Percentiles rank a stretch among this genome's conserved stretches.
Evolutionary conservation across 106 monocot genomes (phyloP).

Genomic region (Cymbidium sinense): DNA sequence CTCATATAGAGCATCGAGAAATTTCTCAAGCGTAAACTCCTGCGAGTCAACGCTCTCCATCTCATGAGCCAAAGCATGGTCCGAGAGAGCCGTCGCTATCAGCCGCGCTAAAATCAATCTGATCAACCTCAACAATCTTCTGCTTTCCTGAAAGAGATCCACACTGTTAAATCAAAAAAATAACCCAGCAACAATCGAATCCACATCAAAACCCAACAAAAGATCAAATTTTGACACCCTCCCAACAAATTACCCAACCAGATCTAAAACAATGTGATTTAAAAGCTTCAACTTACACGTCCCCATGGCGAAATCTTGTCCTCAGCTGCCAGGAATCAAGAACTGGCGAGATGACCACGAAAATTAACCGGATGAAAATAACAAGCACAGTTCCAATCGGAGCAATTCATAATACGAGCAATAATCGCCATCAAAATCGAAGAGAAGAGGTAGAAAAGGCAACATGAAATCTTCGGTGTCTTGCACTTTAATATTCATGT

Average conservation of each 20-base stretch:
- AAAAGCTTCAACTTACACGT: slow-evolving; percentile 1
- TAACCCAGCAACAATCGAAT: background rate
- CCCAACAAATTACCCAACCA: background rate
- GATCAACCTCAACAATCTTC: slow-evolving; percentile 29
- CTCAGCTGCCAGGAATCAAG: background rate
- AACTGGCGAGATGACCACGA: background rate
- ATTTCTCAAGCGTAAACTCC: slow-evolving; percentile 46
- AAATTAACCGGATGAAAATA: slow-evolving; percentile 1
- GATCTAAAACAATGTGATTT: background rate
- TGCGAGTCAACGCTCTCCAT: slow-evolving; percentile 44
- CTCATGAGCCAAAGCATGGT: slow-evolving; percentile 29
- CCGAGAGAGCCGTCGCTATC: slow-evolving; percentile 67
- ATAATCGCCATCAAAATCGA: background rate
- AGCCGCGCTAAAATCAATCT: slow-evolving; percentile 60
- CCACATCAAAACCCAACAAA: background rate
- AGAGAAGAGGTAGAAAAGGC: slow-evolving; percentile 1
- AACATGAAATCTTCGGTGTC: background rate
- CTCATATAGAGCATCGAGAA: slow-evolving; percentile 75
- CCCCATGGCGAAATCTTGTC: slow-evolving; percentile 5
- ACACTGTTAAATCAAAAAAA: background rate
- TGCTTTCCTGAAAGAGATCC: slow-evolving; percentile 29
- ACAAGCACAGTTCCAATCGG: background rate
- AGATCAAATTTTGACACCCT: background rate
- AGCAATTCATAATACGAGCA: background rate
- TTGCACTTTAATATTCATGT: too few species aligned